Base-by-base conservation (phyloP, 2,329 filamentous ascomycete species). In the Sclerotinia minor region DNA sequence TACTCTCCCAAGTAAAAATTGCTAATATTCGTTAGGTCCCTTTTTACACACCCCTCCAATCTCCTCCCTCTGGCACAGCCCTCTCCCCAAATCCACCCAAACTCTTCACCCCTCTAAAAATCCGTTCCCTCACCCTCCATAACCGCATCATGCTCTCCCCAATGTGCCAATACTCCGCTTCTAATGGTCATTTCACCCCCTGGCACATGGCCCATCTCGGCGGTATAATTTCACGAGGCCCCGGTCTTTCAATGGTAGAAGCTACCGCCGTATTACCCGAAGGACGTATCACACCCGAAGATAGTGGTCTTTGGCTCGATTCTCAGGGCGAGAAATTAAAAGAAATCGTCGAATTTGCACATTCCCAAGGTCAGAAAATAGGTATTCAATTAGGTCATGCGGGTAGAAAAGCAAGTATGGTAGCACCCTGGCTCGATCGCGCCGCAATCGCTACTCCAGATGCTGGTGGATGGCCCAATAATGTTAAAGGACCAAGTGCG, bases 201-300 rank as follows among this genome's bases (percentile, higher is more conserved):
- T 97, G 88, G 85, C 92, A 97, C 78, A 81, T 94, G 61, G 88
- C 92, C 21, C 93, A 96, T 75, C 83, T 94, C 35, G 92, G 92
- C 67, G 89, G 92, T 69, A 93, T 93, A 73, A 85, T 92, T 29
- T 83, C 89, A 68, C 87, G 90, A 67, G 94, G 94, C 17, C 89
- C 91, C 0, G 90, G 87, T 1, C 81, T 96, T 24, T 81, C 89
- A 60, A 86, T 93, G 69, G 83, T 94, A 68, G 94, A 97, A 80
- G 92, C 93, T 35, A 93, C 91, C 0, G 83, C 88, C 44, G 90
- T 96, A 0, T 82, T 86, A 13, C 80, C 91, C 7, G 87, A 94
- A 72, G 93, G 93, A 38, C 86, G 94, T 67, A 96, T 96, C 81
- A 90, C 91, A 0, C 92, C 92, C 1, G 83, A 94, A 77, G 91